Conservation (phyloP, 2,329 filamentous ascomycete species). For the Bipolaris gigantea region DNA sequence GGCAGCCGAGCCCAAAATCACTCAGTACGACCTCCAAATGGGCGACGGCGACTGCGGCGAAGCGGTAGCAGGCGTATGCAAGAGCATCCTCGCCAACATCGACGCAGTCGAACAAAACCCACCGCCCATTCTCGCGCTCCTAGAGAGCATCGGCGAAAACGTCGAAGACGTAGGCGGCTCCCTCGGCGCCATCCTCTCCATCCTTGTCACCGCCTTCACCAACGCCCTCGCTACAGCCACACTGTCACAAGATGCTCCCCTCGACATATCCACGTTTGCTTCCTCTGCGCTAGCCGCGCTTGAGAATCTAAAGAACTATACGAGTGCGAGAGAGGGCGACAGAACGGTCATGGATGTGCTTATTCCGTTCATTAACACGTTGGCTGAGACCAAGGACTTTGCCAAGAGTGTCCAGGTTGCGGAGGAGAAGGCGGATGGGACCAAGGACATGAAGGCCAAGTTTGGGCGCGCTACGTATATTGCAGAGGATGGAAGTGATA, state of each 20-base stretch:
- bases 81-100: constrained; percentile 50
- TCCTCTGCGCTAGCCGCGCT: constrained; percentile 49
- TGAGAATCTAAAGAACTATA: constrained; percentile 64
- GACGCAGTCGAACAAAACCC: constrained; percentile 59
- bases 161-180: constrained; percentile 75
- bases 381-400: constrained; percentile 66
- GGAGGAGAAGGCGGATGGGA: constrained; percentile 73
- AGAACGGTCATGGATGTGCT: constrained; percentile 89
- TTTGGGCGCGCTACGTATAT: constrained; percentile 83
- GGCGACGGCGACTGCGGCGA: constrained; percentile 89
- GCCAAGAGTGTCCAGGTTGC: constrained; percentile 73
- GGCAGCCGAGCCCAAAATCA: constrained; percentile 64
- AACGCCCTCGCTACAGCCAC: constrained; percentile 44
- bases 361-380: constrained; percentile 77
- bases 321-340: constrained; percentile 83
- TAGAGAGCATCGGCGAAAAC: constrained; percentile 61
- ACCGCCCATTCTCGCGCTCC: constrained; percentile 55
- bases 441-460: constrained; percentile 87
- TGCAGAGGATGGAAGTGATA: constrained; percentile 64
- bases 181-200: constrained; percentile 74
- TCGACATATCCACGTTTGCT: constrained; percentile 44
- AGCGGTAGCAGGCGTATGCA: constrained; percentile 67
- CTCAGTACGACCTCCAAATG: constrained; percentile 74
- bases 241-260: constrained; percentile 26
- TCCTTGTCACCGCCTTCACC: constrained; percentile 81